A percentile compares a stretch with the other conserved stretches of the same genome.
phyloP scores from a whole-genome alignment of 2,329 filamentous ascomycete genomes.

The Pestalotiopsis sp. region DNA sequence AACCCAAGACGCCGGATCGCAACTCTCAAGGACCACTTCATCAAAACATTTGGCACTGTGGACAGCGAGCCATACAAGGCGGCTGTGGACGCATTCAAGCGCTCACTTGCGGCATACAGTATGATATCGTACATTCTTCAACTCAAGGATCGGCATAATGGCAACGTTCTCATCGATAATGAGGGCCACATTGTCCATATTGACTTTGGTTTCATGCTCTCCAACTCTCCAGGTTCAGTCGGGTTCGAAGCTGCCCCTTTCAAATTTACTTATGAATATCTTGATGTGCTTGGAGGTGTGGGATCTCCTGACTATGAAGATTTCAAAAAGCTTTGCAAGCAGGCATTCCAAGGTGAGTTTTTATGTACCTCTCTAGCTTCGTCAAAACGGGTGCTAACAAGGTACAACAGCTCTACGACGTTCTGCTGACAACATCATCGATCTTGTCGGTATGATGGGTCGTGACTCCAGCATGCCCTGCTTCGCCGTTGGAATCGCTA shows the following conservation, averaged over 20 bases:
- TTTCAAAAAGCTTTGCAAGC: constrained; percentile 79
- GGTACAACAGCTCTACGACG: constrained; percentile 62
- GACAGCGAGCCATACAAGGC: constrained; percentile 69
- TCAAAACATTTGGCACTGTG: constrained; percentile 73
- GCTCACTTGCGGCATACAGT: constrained; percentile 82
- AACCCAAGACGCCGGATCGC: constrained; percentile 77
- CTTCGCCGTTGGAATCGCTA: constrained; percentile 71
- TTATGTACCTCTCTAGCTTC: not conserved
- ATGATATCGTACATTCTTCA: constrained; percentile 83
- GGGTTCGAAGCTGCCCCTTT: constrained; percentile 86
- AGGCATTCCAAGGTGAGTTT: constrained; percentile 74
- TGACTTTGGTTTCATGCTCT: constrained; percentile 88
- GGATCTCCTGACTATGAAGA: constrained; percentile 69
- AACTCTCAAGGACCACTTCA: constrained; percentile 78
- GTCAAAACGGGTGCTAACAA: constrained; percentile 15
- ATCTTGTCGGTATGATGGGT: constrained; percentile 83
- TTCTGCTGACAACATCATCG: constrained; percentile 78
- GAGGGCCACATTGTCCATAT: constrained; percentile 87
- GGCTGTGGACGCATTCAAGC: constrained; percentile 76
- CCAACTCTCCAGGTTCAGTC: constrained; percentile 80
- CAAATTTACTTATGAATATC: constrained; percentile 83
- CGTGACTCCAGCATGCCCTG: constrained; percentile 82
- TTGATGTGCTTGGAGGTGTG: constrained; percentile 77
- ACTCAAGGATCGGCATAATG: constrained; percentile 84
- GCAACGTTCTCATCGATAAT: constrained; percentile 82